phyloP scores from a whole-genome alignment of 2,329 filamentous ascomycete species.

The Gremmenia infestans region DNA sequence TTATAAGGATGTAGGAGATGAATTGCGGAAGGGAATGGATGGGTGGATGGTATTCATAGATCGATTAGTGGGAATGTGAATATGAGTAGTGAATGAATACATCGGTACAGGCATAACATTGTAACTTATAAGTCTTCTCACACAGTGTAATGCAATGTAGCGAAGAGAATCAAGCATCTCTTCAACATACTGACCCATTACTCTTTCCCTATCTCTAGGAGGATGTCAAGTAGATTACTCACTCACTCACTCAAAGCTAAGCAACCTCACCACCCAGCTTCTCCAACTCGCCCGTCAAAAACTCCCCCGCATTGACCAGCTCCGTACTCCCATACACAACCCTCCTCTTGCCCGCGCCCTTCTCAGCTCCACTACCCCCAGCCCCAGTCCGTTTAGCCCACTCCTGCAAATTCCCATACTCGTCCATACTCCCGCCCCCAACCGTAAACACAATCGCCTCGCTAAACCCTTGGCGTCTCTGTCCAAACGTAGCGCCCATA shows the following conservation, averaged over 20 bases:
- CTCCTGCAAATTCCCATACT: slow-evolving; percentile 95
- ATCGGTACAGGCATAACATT: no score
- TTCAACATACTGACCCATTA: no score
- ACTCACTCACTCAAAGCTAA: neutral
- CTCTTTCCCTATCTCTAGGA: no score
- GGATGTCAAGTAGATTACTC: no score
- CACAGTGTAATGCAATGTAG: no score
- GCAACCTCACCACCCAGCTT: slow-evolving; percentile 51
- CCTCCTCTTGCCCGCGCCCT: slow-evolving; percentile 64
- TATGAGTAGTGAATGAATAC: no score
- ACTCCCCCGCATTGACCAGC: slow-evolving; percentile 63
- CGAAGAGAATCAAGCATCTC: no score
- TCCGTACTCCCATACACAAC: slow-evolving; percentile 96
- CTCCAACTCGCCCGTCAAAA: slow-evolving; percentile 60
- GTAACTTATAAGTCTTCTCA: no score
- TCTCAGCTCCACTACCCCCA: slow-evolving; percentile 35
- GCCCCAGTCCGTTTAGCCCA: slow-evolving; percentile 77
- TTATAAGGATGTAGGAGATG: no score
- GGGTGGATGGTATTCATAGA: no score
- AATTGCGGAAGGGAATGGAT: no score
- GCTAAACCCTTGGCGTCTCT: slow-evolving; percentile 81
- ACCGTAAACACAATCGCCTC: slow-evolving; percentile 94
- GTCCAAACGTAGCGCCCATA: slow-evolving; percentile 80
- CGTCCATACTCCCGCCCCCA: slow-evolving; percentile 96
- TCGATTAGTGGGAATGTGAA: no score